Percentiles rank a stretch among this genome's conserved stretches.
Evolutionary conservation across 257 asterid genomes (phyloP).

Genomic region (Echites panduratus): DNA sequence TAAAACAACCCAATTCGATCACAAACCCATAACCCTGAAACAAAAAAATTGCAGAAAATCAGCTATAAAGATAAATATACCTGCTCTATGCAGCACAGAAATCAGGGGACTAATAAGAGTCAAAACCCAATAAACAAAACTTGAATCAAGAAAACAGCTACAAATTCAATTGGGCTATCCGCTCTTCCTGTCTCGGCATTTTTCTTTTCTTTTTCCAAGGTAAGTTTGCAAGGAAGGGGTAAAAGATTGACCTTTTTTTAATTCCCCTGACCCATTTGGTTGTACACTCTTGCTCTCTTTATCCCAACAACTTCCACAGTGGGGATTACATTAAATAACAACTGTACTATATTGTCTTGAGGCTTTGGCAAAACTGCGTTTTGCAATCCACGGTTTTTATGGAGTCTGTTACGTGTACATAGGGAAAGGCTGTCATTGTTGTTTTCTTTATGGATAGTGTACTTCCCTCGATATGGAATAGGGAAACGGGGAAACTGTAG

Average conservation of each 20-base stretch:
- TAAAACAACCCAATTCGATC: background rate
- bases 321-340: background rate
- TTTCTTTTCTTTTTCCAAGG: background rate
- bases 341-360: background rate
- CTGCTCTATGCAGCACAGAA: background rate
- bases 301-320: background rate
- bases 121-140: constrained; percentile 2
- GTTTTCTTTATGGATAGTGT: too few species aligned
- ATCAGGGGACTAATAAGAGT: background rate
- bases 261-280: background rate
- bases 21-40: background rate
- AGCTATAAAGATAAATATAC: constrained; percentile 2
- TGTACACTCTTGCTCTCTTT: background rate
- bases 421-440: too few species aligned
- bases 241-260: background rate
- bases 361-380: background rate
- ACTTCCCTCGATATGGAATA: background rate
- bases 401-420: background rate
- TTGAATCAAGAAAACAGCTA: background rate
- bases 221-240: background rate
- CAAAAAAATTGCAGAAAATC: too few species aligned
- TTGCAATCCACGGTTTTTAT: background rate
- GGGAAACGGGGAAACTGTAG: too few species aligned
- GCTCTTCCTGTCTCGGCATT: background rate
- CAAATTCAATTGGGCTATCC: background rate